These are phyloP conservation scores for Arachnomyces sp. DNA, from an alignment of 2,329 filamentous ascomycete species.

Conservation along the genomic window DNA sequence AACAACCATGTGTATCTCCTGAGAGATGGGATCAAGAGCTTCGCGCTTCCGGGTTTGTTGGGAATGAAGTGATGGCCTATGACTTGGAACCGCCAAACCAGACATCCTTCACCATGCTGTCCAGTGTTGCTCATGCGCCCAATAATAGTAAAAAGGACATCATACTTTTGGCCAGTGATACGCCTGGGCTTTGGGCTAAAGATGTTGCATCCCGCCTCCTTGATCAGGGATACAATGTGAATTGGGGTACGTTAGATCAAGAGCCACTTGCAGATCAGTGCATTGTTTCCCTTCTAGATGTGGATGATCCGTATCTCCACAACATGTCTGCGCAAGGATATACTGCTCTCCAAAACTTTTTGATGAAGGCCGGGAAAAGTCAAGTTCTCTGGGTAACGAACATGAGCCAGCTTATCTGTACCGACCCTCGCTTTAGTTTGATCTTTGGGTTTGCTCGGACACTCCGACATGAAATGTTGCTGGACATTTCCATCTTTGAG, in stretches of 20 bases:
- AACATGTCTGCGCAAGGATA: constrained; percentile 7
- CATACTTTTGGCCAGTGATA: neutral
- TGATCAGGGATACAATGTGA: constrained; percentile 7
- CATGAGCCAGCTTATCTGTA: constrained; percentile 12
- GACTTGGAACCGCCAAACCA: constrained; percentile 14
- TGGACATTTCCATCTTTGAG: constrained; percentile 17
- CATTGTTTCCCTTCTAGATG: constrained; percentile 19
- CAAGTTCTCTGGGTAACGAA: constrained; percentile 16
- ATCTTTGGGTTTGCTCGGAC: constrained; percentile 16
- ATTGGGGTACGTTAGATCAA: constrained; percentile 6
- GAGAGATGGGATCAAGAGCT: constrained; percentile 23
- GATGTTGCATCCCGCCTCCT: too few relatives aligned
- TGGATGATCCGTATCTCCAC: constrained; percentile 16
- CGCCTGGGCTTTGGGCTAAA: constrained; percentile 6
- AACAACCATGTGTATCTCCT: constrained; percentile 18
- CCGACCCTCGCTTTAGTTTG: constrained; percentile 16
- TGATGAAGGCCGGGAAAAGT: neutral
- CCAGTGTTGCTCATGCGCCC: constrained; percentile 12
- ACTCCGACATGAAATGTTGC: constrained; percentile 15
- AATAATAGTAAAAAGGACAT: neutral
- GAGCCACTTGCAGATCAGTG: constrained; percentile 11
- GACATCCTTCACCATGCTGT: constrained; percentile 6
- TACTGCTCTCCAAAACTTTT: constrained; percentile 4
- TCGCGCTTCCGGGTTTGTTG: constrained; percentile 22
- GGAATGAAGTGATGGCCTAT: constrained; percentile 17